Evolutionary conservation across 2,329 filamentous ascomycete species (phyloP).

Genomic region (Stachybotrys elegans): DNA sequence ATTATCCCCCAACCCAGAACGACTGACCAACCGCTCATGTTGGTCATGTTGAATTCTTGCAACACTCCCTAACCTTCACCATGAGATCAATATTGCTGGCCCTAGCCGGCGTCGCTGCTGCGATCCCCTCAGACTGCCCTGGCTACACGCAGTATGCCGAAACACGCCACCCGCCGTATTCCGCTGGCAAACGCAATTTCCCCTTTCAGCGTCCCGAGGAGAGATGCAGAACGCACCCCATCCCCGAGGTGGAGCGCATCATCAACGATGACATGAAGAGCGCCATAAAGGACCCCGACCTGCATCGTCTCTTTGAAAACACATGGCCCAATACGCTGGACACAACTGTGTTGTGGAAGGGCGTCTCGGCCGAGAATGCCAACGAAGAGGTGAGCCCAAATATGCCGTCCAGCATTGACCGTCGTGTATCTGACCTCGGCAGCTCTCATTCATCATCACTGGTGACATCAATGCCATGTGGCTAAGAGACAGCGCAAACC

Average conservation of each 20-base stretch:
- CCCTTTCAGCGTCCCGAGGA: conserved; percentile 74
- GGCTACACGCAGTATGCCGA: conserved; percentile 29
- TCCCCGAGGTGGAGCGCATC: conserved; percentile 68
- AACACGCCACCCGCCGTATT: conserved; percentile 61
- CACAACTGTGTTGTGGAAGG: conserved; percentile 66
- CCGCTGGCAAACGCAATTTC: conserved; percentile 68
- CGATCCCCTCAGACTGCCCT: conserved; percentile 24
- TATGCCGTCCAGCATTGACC: no score
- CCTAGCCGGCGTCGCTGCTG: conserved; percentile 9
- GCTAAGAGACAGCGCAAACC: conserved; percentile 82
- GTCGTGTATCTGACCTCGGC: not conserved
- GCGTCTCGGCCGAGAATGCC: conserved; percentile 48
- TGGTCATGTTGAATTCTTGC: no score
- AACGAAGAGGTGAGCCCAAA: conserved; percentile 49
- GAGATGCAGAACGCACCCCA: conserved; percentile 77
- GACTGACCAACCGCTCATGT: no score
- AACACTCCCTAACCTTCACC: no score
- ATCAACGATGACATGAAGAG: conserved; percentile 61
- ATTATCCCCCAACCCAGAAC: no score
- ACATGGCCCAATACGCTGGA: conserved; percentile 71
- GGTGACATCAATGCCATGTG: conserved; percentile 92
- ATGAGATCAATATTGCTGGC: not conserved
- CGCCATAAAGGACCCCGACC: conserved; percentile 70
- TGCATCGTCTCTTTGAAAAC: conserved; percentile 67
- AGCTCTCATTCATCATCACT: conserved; percentile 76